Percentiles rank a stretch among this genome's conserved stretches.
Evolutionary conservation across 1,139 yeast species (phyloP).

Genomic region (Candida dubliniensis): DNA sequence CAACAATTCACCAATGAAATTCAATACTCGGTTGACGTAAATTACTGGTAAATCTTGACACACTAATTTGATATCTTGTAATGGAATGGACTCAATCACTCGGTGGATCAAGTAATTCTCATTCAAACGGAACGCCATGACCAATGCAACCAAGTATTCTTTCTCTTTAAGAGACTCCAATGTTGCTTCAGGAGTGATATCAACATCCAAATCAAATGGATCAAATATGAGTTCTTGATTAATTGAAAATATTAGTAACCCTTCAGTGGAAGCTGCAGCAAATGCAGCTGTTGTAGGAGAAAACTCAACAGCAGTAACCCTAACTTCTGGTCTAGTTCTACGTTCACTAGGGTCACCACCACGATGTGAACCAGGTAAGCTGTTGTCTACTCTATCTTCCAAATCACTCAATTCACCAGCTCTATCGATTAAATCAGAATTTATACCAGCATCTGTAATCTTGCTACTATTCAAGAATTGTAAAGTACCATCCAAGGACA

Average conservation of each 20-base stretch:
- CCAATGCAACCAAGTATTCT: slow-evolving; percentile 77
- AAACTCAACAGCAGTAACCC: slow-evolving; percentile 74
- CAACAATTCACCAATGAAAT: slow-evolving; percentile 69
- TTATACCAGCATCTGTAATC: slow-evolving; percentile 82
- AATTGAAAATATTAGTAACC: slow-evolving; percentile 77
- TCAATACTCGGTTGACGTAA: slow-evolving; percentile 66
- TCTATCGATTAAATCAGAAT: slow-evolving; percentile 76
- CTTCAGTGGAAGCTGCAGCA: slow-evolving; percentile 96
- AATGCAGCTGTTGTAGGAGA: slow-evolving; percentile 91
- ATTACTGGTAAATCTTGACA: slow-evolving; percentile 70
- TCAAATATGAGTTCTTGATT: slow-evolving; percentile 79
- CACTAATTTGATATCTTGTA: slow-evolving; percentile 67
- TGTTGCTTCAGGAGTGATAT: slow-evolving; percentile 81
- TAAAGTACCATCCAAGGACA: slow-evolving; percentile 88
- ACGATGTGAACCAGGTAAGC: slow-evolving; percentile 84
- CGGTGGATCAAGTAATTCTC: slow-evolving; percentile 71
- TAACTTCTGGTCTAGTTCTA: slow-evolving; percentile 72
- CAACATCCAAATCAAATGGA: slow-evolving; percentile 93
- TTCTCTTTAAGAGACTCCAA: slow-evolving; percentile 61
- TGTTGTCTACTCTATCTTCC: slow-evolving; percentile 74
- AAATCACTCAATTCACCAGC: slow-evolving; percentile 85
- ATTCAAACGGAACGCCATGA: slow-evolving; percentile 92
- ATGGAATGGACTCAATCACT: slow-evolving; percentile 76
- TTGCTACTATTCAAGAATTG: slow-evolving; percentile 75
- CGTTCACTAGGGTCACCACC: slow-evolving; percentile 92